Conservation (phyloP, 805 yeast genomes). For the Wickerhamomyces subpelliculosus region DNA sequence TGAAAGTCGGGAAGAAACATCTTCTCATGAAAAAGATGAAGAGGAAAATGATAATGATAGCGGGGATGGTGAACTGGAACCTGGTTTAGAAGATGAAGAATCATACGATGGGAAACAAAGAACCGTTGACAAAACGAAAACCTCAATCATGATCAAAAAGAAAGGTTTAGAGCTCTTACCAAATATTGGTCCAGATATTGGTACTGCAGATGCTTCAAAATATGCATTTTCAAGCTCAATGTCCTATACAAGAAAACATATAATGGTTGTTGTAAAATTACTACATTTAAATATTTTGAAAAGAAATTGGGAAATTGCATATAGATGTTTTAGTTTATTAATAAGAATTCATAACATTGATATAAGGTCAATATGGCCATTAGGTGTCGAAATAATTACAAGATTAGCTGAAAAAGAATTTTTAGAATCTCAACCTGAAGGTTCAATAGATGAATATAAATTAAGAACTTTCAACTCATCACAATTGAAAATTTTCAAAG, state of each 20-base stretch:
- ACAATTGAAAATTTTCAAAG: slow-evolving; percentile 6
- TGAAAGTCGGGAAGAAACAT: neutral
- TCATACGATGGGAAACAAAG: neutral
- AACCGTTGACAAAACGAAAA: neutral
- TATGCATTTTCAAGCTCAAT: neutral
- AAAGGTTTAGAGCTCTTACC: slow-evolving; percentile 13
- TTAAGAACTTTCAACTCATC: slow-evolving; percentile 4
- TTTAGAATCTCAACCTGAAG: slow-evolving; percentile 4
- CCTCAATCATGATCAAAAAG: neutral
- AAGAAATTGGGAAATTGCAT: slow-evolving; percentile 50
- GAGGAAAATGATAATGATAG: slow-evolving; percentile 11
- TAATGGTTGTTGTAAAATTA: slow-evolving; percentile 4
- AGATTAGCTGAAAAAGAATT: slow-evolving; percentile 12
- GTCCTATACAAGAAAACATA: slow-evolving; percentile 8
- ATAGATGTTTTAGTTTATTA: slow-evolving; percentile 42
- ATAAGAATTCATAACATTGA: slow-evolving; percentile 44
- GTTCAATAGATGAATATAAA: slow-evolving; percentile 4
- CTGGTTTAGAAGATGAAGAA: neutral
- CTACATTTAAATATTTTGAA: slow-evolving; percentile 43
- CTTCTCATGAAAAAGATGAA: slow-evolving; percentile 1
- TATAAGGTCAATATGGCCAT: slow-evolving; percentile 52
- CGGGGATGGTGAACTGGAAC: neutral
- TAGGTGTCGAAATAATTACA: slow-evolving; percentile 49
- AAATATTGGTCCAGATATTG: neutral
- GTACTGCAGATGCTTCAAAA: neutral